phyloP scores from a whole-genome alignment of 2,329 filamentous ascomycete genomes.

The Hypoxylon sp. region DNA sequence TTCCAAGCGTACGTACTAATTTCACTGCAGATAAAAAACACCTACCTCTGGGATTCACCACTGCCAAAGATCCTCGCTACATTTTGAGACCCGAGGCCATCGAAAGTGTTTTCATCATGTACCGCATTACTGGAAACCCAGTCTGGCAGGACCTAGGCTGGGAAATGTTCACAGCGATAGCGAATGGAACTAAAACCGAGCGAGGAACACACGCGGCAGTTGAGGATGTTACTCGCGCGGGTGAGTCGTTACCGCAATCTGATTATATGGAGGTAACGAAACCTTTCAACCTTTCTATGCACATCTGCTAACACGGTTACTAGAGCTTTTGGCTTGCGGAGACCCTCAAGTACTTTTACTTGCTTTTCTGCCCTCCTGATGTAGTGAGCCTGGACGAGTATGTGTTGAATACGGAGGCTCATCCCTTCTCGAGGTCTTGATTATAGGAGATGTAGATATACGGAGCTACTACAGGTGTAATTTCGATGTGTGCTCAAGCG shows the following conservation, averaged over 20 bases:
- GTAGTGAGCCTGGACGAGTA: constrained; percentile 71
- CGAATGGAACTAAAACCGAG: constrained; percentile 47
- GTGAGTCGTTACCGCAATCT: constrained; percentile 58
- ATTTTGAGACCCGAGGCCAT: constrained; percentile 53
- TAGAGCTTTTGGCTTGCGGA: constrained; percentile 73
- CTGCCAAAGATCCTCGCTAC: constrained; percentile 57
- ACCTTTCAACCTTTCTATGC: not conserved
- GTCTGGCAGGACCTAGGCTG: constrained; percentile 51
- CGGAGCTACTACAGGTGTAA: not conserved
- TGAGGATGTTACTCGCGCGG: constrained; percentile 57
- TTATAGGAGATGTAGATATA: constrained; percentile 3
- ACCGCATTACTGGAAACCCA: constrained; percentile 50
- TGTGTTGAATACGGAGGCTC: constrained; percentile 62
- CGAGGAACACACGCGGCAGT: constrained; percentile 49
- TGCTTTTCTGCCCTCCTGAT: constrained; percentile 61
- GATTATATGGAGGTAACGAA: constrained; percentile 58
- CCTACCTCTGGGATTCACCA: constrained; percentile 67
- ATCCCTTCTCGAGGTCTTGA: constrained; percentile 48
- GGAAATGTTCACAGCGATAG: constrained; percentile 51
- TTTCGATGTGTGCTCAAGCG: not conserved
- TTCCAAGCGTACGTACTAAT: not conserved
- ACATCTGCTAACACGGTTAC: constrained; percentile 11
- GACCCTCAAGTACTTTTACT: constrained; percentile 65
- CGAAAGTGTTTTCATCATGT: constrained; percentile 53
- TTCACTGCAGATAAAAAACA: constrained; percentile 50